phyloP scores from a whole-genome alignment of 2,329 filamentous ascomycete species.

The Arthrinium phaeospermum region DNA sequence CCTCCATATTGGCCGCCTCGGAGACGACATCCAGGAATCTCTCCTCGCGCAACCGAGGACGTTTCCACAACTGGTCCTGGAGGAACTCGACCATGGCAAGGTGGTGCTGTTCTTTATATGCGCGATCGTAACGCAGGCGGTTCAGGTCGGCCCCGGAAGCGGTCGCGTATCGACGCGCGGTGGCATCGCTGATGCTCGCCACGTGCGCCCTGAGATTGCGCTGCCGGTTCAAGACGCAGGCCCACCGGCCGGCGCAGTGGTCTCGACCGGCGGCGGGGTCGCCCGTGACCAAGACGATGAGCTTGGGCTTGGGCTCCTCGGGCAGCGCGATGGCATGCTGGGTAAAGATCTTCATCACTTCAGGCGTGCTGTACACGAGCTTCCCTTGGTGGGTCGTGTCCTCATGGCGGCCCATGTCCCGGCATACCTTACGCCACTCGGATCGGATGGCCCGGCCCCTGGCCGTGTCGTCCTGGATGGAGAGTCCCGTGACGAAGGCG shows the following conservation, averaged over 20 bases:
- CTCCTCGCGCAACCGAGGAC: conserved; percentile 54
- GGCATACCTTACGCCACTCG: conserved; percentile 60
- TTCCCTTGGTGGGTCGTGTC: conserved; percentile 42
- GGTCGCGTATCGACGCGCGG: conserved; percentile 62
- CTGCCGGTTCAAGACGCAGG: conserved; percentile 41
- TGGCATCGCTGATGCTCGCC: conserved; percentile 62
- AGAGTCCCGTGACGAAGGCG: conserved; percentile 56
- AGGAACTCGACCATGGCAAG: conserved; percentile 58
- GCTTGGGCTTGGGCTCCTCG: conserved; percentile 44
- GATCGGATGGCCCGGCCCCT: conserved; percentile 38
- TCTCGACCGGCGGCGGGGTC: conserved; percentile 64
- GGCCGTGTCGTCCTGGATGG: conserved; percentile 30
- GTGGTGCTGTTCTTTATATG: conserved; percentile 67
- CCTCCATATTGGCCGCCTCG: conserved; percentile 47
- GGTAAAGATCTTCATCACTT: conserved; percentile 28
- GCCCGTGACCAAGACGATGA: conserved; percentile 65
- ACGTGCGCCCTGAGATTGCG: conserved; percentile 42
- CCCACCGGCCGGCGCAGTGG: conserved; percentile 62
- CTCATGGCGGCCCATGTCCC: conserved; percentile 43
- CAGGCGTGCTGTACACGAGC: conserved; percentile 55
- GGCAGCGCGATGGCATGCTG: conserved; percentile 5
- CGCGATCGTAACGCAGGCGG: conserved; percentile 57
- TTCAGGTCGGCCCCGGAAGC: conserved; percentile 52
- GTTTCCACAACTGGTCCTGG: conserved; percentile 47
- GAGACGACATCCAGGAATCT: conserved; percentile 56